These are phyloP conservation scores for Pleurotus ostreatus DNA, from an alignment of 768 basidiomycete genomes.

Conservation along the genomic window DNA sequence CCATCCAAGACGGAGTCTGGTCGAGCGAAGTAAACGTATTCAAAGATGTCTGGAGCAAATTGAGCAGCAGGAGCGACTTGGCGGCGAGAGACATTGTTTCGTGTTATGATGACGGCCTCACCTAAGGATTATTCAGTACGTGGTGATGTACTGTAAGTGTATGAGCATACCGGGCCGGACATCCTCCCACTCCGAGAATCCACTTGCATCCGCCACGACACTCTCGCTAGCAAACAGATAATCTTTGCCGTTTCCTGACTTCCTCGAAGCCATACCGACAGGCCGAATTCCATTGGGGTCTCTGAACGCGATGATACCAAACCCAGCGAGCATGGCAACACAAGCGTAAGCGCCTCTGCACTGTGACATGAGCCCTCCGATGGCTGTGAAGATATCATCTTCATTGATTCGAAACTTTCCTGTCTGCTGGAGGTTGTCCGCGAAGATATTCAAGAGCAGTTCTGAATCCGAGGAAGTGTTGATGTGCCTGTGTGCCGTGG, in stretches of 20 bases:
- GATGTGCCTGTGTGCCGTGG: slow-evolving; percentile 95
- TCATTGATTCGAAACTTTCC: slow-evolving; percentile 99
- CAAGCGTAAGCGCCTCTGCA: slow-evolving; percentile 95
- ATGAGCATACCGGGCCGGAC: slow-evolving; percentile 71
- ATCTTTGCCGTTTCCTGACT: slow-evolving; percentile 58
- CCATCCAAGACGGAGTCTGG: slow-evolving; percentile 98
- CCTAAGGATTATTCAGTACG: slow-evolving; percentile 39
- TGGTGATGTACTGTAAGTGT: background rate
- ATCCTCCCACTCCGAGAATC: slow-evolving; percentile 92
- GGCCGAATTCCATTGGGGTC: slow-evolving; percentile 98
- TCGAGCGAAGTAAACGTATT: slow-evolving; percentile 97
- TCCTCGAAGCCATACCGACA: slow-evolving; percentile 78
- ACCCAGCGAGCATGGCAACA: slow-evolving; percentile 98
- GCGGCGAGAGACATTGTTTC: slow-evolving; percentile 67
- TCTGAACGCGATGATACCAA: slow-evolving; percentile 96
- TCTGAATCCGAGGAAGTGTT: slow-evolving; percentile 99
- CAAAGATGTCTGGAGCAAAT: slow-evolving; percentile 98
- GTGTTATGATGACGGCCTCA: slow-evolving; percentile 95
- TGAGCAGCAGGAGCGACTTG: slow-evolving; percentile 64
- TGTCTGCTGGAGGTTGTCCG: slow-evolving; percentile 95
- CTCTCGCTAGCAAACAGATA: slow-evolving; percentile 94
- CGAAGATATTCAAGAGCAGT: slow-evolving; percentile 94
- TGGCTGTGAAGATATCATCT: slow-evolving; percentile 96
- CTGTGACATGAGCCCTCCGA: slow-evolving; percentile 83
- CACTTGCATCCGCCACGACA: slow-evolving; percentile 91